Conservation (phyloP, 768 basidiomycete species). For the Clitopilus hobsonii region DNA sequence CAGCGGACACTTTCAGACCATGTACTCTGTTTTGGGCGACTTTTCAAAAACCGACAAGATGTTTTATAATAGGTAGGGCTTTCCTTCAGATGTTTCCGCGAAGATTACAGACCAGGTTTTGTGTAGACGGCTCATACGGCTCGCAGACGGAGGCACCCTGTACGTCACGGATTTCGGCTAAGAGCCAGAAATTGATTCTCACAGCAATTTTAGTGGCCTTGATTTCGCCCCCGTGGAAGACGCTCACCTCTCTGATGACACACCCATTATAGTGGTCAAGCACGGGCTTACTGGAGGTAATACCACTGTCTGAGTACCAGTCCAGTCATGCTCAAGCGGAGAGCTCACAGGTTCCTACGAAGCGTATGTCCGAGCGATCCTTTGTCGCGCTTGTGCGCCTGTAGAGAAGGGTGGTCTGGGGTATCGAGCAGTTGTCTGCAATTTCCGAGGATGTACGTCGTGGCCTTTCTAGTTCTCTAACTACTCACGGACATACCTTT, state of each 20-base stretch:
- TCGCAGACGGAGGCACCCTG: slow-evolving; percentile 65
- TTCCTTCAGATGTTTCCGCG: neutral
- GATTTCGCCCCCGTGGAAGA: slow-evolving; percentile 55
- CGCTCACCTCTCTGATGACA: slow-evolving; percentile 29
- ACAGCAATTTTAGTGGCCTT: slow-evolving; percentile 41
- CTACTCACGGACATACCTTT: slow-evolving; percentile 10
- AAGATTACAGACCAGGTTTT: slow-evolving; percentile 1
- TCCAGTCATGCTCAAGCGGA: slow-evolving; percentile 3
- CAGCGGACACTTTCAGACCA: slow-evolving; percentile 63
- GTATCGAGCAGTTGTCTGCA: slow-evolving; percentile 86
- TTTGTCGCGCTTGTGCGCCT: slow-evolving; percentile 68
- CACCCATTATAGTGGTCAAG: slow-evolving; percentile 53
- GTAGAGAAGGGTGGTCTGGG: slow-evolving; percentile 81
- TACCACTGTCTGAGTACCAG: neutral
- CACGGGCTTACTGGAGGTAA: slow-evolving; percentile 54
- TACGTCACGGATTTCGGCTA: slow-evolving; percentile 25
- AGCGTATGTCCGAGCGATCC: slow-evolving; percentile 80
- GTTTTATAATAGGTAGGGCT: slow-evolving; percentile 47
- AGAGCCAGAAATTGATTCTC: too few relatives aligned
- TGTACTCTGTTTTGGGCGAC: slow-evolving; percentile 55
- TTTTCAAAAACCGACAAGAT: slow-evolving; percentile 54
- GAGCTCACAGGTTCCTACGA: slow-evolving; percentile 73
- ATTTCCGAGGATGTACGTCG: slow-evolving; percentile 85
- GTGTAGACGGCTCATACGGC: slow-evolving; percentile 39
- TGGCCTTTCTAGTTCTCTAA: slow-evolving; percentile 7